A percentile compares a stretch with the other conserved stretches of the same genome.
Conservation (phyloP, 2,329 filamentous ascomycete genomes). For the Drechmeria coniospora region DNA sequence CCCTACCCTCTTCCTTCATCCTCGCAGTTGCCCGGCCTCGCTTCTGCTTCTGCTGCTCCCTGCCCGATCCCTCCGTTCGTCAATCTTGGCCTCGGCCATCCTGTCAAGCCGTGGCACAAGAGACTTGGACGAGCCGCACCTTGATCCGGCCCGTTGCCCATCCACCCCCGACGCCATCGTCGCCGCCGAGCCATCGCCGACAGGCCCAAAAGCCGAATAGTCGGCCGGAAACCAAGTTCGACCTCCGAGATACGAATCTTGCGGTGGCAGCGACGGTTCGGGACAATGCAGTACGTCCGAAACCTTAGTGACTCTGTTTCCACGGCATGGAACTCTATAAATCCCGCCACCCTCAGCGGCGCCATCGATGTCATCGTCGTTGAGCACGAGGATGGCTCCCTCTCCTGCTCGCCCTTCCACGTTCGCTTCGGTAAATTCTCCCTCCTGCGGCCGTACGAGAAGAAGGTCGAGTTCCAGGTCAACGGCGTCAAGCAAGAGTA, state of each 20-base stretch:
- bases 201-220: too few relatives aligned
- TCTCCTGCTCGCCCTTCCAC: constrained; percentile 93
- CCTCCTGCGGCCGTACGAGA: constrained; percentile 83
- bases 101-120: too few relatives aligned
- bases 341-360: constrained; percentile 89
- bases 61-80: too few relatives aligned
- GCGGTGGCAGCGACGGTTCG: constrained; percentile 3
- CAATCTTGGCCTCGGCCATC: too few relatives aligned
- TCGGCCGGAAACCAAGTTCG: not conserved
- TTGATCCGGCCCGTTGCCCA: too few relatives aligned
- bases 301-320: constrained; percentile 91
- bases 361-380: constrained; percentile 99
- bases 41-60: too few relatives aligned
- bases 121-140: too few relatives aligned
- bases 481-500: constrained; percentile 86
- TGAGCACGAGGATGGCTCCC: constrained; percentile 78
- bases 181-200: too few relatives aligned
- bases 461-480: constrained; percentile 96
- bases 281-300: constrained; percentile 88
- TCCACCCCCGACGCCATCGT: too few relatives aligned
- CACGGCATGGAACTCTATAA: constrained; percentile 99
- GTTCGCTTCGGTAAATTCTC: constrained; percentile 99
- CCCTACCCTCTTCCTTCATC: too few relatives aligned
- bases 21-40: too few relatives aligned
- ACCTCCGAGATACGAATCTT: not conserved